Conservation (phyloP, 306 rosid genomes). For the Castanopsis chinensis region DNA sequence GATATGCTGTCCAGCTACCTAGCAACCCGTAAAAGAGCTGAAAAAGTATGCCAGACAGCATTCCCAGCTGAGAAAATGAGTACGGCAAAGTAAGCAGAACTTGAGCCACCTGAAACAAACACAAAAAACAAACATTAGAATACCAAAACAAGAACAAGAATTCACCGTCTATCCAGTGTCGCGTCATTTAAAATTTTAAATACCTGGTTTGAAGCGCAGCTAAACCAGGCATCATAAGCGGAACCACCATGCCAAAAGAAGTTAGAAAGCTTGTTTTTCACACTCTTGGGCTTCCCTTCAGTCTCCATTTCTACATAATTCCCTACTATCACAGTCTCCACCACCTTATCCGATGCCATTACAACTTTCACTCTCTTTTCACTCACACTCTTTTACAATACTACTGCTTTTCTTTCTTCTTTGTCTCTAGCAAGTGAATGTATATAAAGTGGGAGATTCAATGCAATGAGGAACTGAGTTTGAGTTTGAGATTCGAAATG, state of each 20-base stretch:
- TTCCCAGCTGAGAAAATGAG: constrained; percentile 94
- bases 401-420: neutral
- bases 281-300: constrained; percentile 56
- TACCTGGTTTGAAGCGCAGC: constrained; percentile 99
- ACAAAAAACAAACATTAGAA: neutral
- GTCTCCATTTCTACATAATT: constrained; percentile 92
- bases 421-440: neutral
- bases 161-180: no score
- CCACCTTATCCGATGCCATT: constrained; percentile 70
- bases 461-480: neutral
- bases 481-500: neutral
- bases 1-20: constrained; percentile 99
- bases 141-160: neutral
- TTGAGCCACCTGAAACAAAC: constrained; percentile 76
- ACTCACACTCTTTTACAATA: neutral
- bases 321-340: constrained; percentile 72
- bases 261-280: constrained; percentile 58
- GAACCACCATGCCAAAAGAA: constrained; percentile 98
- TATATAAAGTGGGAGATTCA: neutral
- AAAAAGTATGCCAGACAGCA: constrained; percentile 86
- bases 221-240: constrained; percentile 97
- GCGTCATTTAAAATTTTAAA: no score
- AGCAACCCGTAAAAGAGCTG: constrained; percentile 84
- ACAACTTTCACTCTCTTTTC: neutral
- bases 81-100: constrained; percentile 94